Base-by-base conservation (phyloP, 768 basidiomycete genomes). In the Mycena rebaudengoi region DNA sequence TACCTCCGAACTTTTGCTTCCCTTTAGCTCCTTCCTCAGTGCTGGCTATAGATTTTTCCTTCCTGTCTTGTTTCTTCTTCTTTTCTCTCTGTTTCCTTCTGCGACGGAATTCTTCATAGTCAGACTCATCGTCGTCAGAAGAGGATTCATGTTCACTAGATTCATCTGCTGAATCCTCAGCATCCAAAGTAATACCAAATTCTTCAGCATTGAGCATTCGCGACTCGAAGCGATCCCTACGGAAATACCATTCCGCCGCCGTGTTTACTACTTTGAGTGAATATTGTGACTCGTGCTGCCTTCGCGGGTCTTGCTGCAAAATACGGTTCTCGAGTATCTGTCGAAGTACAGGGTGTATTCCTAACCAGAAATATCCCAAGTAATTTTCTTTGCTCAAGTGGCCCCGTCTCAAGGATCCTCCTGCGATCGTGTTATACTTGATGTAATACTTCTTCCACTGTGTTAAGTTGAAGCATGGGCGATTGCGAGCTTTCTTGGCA, bases 361-460 rank as follows among this genome's bases (percentile, higher is more conserved):
- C 64, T 8, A 60, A 7, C 64, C 57, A 60, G 26, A 65, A 65
- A 35, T 54, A 65, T 2, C n/a, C 57, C 20, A 28, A 29, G 10
- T 40, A 54, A 23, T 59, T 8, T 2, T 30, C 51, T 23, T 41
- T 13, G 20, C 30, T 53, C 2, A 65, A 11, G 13, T 65, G 63
- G 2, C 51, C 41, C 5, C 45, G 48, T 3, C 20, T 13, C 1
- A 40, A n/a, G 0, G 45, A n/a, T 11, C 33, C 45, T 7, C 63
- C 63, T 2, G 63, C 57, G 16, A 65, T 54, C 8, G 57, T 53
- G 4, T 39, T 41, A 16, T 59, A 65, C 33, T 65, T 59, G 8
- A 59, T 33, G n/a, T 33, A 40, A 43, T 59, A 65, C 33, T 46
- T 29, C 18, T 29, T 45, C 63, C 63, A 65, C 21, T 60, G 57